Percentiles rank a stretch among this genome's conserved stretches.
Conservation (phyloP, 768 basidiomycete genomes). For the Aureoboletus auriporus region DNA sequence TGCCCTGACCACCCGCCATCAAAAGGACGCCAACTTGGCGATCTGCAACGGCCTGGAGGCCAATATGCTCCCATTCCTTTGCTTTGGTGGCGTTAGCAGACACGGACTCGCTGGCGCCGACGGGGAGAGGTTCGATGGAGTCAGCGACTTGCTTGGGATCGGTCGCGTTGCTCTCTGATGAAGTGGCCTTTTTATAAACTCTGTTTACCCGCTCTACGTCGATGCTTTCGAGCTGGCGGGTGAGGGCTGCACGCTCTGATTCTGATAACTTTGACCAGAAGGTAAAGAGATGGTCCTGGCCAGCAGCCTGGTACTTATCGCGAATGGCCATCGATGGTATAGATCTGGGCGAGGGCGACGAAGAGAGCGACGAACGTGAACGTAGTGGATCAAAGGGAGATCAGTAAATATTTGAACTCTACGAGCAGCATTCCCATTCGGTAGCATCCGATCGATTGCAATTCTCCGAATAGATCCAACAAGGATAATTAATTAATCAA, state of each 20-base stretch:
- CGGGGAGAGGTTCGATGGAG: constrained; percentile 78
- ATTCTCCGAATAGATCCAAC: no score
- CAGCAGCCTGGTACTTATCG: constrained; percentile 69
- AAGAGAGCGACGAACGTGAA: background rate
- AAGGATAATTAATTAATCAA: no score
- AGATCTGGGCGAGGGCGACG: no score
- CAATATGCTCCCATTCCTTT: constrained; percentile 69
- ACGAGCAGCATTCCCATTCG: constrained; percentile 6
- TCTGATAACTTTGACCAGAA: constrained; percentile 77
- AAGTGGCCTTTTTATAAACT: constrained; percentile 74
- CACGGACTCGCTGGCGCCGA: constrained; percentile 64
- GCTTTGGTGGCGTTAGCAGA: constrained; percentile 51
- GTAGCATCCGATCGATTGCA: constrained; percentile 14
- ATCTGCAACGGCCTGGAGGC: constrained; percentile 74
- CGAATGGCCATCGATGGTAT: constrained; percentile 48
- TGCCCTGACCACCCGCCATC: constrained; percentile 98
- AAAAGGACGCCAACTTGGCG: constrained; percentile 92
- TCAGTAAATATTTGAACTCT: constrained; percentile 11
- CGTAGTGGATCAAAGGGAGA: background rate
- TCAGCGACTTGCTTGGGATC: constrained; percentile 40
- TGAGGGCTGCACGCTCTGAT: constrained; percentile 58
- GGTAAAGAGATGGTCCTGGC: constrained; percentile 84
- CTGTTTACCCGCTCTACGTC: constrained; percentile 91
- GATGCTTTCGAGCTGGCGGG: constrained; percentile 70
- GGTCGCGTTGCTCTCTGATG: constrained; percentile 52